Percentiles rank a stretch among this genome's conserved stretches.
Conservation (phyloP, 495 filamentous ascomycete genomes). For the Sabuloglossum arenarium region DNA sequence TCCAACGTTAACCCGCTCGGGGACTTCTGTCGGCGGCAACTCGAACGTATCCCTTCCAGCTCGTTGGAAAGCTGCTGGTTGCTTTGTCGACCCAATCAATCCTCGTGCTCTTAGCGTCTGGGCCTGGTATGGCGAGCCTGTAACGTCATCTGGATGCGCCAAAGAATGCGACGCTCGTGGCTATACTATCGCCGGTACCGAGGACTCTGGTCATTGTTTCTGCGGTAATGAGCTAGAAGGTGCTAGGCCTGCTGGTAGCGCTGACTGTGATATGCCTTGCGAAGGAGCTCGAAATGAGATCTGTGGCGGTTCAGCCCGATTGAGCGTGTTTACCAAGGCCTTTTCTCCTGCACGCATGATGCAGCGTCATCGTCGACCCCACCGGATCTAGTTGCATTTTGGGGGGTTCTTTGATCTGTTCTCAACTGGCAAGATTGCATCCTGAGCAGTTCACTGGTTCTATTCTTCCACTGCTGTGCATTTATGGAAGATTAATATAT, state of each 20-base stretch:
- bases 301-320: constrained; percentile 1
- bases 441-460: background rate
- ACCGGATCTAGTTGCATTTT: background rate
- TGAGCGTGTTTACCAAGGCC: background rate
- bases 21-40: background rate
- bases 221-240: background rate
- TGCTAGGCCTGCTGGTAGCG: background rate
- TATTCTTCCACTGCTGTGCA: background rate
- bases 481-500: background rate
- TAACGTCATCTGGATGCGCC: background rate
- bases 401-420: background rate
- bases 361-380: background rate
- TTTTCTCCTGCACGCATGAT: background rate
- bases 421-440: background rate
- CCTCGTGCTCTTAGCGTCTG: background rate
- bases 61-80: background rate
- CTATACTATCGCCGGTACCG: constrained; percentile 2
- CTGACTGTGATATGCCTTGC: constrained; percentile 2
- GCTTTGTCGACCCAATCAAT: constrained; percentile 1
- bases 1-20: background rate
- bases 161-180: background rate
- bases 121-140: background rate
- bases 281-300: background rate
- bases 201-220: constrained; percentile 2
- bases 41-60: background rate